These are phyloP conservation scores for Meyerozyma elateridarum DNA, from an alignment of 1,139 yeast genomes.

Conservation along the genomic window DNA sequence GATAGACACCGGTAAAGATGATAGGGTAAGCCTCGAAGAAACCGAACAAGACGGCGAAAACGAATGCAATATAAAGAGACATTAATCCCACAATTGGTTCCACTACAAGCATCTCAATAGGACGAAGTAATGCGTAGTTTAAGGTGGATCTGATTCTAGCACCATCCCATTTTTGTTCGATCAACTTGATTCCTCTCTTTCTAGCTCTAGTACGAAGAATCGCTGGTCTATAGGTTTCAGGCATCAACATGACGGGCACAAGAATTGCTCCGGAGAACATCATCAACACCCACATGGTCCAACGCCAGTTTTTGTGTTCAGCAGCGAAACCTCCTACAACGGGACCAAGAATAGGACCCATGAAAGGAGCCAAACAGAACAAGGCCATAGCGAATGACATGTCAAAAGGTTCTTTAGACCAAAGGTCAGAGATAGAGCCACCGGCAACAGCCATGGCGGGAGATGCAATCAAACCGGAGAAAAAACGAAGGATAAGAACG, in stretches of 20 bases:
- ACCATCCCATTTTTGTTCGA: conserved; percentile 22
- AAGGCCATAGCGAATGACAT: conserved; percentile 66
- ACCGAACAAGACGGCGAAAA: conserved; percentile 71
- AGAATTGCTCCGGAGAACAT: conserved; percentile 67
- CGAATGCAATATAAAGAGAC: conserved; percentile 63
- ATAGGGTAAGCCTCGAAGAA: conserved; percentile 77
- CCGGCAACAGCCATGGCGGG: conserved; percentile 88
- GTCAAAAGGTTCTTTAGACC: conserved; percentile 51
- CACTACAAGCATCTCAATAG: conserved; percentile 56
- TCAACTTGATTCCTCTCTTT: conserved; percentile 50
- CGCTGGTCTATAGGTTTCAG: conserved; percentile 68
- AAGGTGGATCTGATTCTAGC: conserved; percentile 23
- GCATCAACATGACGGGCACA: conserved; percentile 52
- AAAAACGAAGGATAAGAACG: conserved; percentile 66
- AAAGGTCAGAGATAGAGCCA: conserved; percentile 76
- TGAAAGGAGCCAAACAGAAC: conserved; percentile 65
- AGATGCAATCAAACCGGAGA: conserved; percentile 75
- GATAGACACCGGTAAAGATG: conserved; percentile 59
- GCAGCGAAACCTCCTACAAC: conserved; percentile 77
- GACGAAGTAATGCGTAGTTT: conserved; percentile 51
- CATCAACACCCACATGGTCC: conserved; percentile 73
- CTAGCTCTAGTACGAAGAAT: conserved; percentile 54
- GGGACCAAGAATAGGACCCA: conserved; percentile 84
- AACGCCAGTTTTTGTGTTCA: conserved; percentile 65
- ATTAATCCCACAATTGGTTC: conserved; percentile 70